Evolutionary conservation across 1,284 basidiomycete genomes (phyloP).

Genomic region (Leccinum fallax): DNA sequence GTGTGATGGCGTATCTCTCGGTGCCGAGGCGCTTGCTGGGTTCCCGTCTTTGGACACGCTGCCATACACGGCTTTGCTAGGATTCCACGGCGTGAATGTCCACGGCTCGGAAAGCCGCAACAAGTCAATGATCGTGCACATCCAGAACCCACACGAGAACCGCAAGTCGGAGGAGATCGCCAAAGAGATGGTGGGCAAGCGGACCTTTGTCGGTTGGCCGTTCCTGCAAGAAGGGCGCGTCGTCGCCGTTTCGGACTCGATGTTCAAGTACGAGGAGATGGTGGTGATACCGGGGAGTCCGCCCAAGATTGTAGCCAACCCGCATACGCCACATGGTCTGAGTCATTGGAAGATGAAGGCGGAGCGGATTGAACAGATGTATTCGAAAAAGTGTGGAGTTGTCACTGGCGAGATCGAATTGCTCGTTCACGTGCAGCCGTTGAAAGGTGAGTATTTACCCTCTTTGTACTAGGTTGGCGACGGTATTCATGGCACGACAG

Average conservation of each 20-base stretch:
- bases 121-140: constrained; percentile 90
- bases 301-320: constrained; percentile 66
- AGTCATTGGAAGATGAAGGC: constrained; percentile 77
- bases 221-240: constrained; percentile 93
- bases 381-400: constrained; percentile 90
- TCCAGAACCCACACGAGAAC: constrained; percentile 76
- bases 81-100: constrained; percentile 90
- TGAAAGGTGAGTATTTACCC: constrained; percentile 72
- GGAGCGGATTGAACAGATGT: constrained; percentile 79
- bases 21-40: constrained; percentile 86
- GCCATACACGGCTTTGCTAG: constrained; percentile 76
- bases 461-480: background rate
- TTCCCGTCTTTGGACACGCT: constrained; percentile 95
- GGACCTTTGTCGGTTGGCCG: constrained; percentile 89
- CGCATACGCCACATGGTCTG: constrained; percentile 69
- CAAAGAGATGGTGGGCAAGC: constrained; percentile 71
- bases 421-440: constrained; percentile 79
- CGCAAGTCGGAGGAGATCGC: constrained; percentile 77
- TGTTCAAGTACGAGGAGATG: constrained; percentile 86
- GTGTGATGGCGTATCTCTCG: constrained; percentile 87
- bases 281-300: constrained; percentile 54
- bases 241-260: constrained; percentile 82
- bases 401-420: constrained; percentile 83
- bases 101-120: constrained; percentile 90
- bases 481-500: constrained; percentile 38